Evolutionary conservation across 75 land plant genomes (phyloP), one percentile per base, ranked within the genome.

Genomic region (Adiantum capillusveneris): DNA sequence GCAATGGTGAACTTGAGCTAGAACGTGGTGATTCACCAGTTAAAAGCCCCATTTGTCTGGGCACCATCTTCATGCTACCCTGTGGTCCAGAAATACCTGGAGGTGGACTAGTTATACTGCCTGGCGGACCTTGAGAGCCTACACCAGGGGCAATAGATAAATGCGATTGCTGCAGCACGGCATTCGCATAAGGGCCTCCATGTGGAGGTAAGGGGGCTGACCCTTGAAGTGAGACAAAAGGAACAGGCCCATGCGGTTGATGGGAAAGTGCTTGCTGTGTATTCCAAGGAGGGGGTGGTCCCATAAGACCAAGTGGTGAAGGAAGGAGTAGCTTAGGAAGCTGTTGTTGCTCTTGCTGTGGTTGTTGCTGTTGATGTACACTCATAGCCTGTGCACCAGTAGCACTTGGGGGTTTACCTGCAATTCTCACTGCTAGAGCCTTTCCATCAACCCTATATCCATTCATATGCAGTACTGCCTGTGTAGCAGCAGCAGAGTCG

Each of bases 361-460:
- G 9, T 41, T 14, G 12, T 9, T 41, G 43, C 9, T 9, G 14
- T 41, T 9, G 43, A 41, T 41, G 14, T 41, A 9, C 43, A 9
- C 9, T 41, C 14, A 14, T 41, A 41, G 67, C 73, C 37, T 84
- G 85, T 20, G 75, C 66, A 24, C 63, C 46, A 41, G 62, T 6
- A 46, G 82, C 67, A 6, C 74, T 62, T 20, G 97, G 97, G 0
- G 93, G 85, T 59, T 76, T 84, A 16, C 93, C 97, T 17, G 97
- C 97, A 62, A 91, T 82, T 64, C 97, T 75, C 13, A 91, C 97
- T 51, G 93, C 97, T 26, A 91, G 70, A 26, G 70, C 70, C 69
- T 79, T 68, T 14, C 88, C 97, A 29, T 91, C 97, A 26, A 91
- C 55, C 44, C 71, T 65, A 48, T 87, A 84, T 41, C 82, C 75